A percentile compares a stretch with the other conserved stretches of the same genome.
Evolutionary conservation across 257 asterid genomes (phyloP).

Genomic region (Gynochthodes officinalis): DNA sequence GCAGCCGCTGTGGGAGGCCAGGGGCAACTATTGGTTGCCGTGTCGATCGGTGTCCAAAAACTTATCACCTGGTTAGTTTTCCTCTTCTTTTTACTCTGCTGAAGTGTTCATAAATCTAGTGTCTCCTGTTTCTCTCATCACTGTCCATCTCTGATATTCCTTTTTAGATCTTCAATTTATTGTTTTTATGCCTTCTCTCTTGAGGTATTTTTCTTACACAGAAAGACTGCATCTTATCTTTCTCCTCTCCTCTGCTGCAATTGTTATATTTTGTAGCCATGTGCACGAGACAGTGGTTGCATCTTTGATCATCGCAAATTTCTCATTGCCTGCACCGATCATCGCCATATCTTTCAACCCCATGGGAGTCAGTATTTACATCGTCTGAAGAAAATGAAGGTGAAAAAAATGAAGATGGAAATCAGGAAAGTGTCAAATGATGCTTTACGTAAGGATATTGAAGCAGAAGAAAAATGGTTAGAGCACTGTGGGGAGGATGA

Average conservation of each 20-base stretch:
- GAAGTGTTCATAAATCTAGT: neutral
- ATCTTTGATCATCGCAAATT: constrained; percentile 96
- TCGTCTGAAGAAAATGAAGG: constrained; percentile 66
- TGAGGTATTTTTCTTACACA: constrained; percentile 3
- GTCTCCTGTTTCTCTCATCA: neutral
- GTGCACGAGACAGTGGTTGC: constrained; percentile 90
- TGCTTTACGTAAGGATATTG: constrained; percentile 80
- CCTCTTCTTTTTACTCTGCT: constrained; percentile 10
- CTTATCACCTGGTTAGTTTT: constrained; percentile 87
- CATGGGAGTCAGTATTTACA: constrained; percentile 59
- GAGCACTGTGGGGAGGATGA: constrained; percentile 99
- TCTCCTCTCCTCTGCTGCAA: neutral
- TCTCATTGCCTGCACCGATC: constrained; percentile 97
- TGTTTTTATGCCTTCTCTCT: neutral
- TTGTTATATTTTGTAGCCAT: constrained; percentile 56
- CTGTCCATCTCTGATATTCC: neutral
- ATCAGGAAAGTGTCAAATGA: constrained; percentile 71
- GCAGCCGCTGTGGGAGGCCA: constrained; percentile 94
- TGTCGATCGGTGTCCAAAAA: constrained; percentile 97
- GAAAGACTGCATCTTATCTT: neutral
- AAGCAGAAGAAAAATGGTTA: constrained; percentile 95
- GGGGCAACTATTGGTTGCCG: constrained; percentile 99
- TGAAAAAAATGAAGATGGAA: constrained; percentile 71
- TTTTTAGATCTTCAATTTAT: neutral
- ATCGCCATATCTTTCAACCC: constrained; percentile 89